Base-by-base conservation (phyloP, 2,329 filamentous ascomycete species). In the Dactylellina drechsleri region DNA sequence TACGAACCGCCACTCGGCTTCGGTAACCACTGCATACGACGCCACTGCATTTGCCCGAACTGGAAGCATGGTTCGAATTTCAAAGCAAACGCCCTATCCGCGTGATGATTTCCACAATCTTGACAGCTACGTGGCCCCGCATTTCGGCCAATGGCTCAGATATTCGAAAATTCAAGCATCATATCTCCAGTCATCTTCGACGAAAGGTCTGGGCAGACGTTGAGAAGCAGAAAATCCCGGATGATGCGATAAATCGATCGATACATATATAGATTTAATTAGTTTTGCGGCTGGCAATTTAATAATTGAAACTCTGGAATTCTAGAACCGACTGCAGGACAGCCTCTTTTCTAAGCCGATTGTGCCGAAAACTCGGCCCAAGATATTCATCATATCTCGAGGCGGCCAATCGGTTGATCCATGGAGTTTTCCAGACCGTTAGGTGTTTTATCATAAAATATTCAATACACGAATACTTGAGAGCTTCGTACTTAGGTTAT, bases 51-150 rank as follows among this genome's bases (percentile, higher is more conserved):
- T 47, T n/a, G 16, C 43, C 43, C 7, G 15, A 6, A 13, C 16
- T n/a, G n/a, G 13, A 47, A 7, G 43, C 16, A 47, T 47, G 1
- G 13, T 47, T 47, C 15, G 43, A 18, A 47, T 47, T 18, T 36
- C 4, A 47, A n/a, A n/a, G 7, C 43, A 52, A 56, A n/a, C 23
- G 23, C 28, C 16, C 31, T 56, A 56, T 41, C 53, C 28, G n/a
- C 16, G 5, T 31, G 31, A 16, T 13, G 28, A 56, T 41, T 41
- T 13, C 16, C 23, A 56, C 23, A 56, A 56, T 40, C 15, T 12
- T 4, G n/a, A 7, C 16, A 18, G 23, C 53, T 18, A 31, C 28
- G 28, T 41, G 53, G 26, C 53, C 16, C 52, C 26, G 26, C 31
- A 36, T 36, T 36, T 36, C 31, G 26, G 13, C n/a, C 28, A 20